Percentiles rank a stretch among this genome's conserved stretches.
Evolutionary conservation across 352 stramenopile genomes (phyloP).

Genomic region (Phytophthora macrochlamydospora): DNA sequence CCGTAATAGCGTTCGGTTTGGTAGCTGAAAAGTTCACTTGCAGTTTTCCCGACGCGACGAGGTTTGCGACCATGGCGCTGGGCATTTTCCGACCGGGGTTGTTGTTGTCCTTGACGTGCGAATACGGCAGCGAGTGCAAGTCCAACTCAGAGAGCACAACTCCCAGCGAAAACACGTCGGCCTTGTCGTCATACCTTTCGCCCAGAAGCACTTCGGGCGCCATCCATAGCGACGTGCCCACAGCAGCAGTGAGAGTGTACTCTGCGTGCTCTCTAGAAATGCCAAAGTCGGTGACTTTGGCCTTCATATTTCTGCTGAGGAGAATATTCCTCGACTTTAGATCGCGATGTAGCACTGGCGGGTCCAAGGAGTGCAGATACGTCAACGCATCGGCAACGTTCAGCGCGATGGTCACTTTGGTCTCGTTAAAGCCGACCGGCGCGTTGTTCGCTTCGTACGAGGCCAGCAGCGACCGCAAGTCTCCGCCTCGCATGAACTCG

Average conservation of each 20-base stretch:
- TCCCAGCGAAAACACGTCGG: conserved; percentile 37
- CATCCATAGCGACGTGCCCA: conserved; percentile 38
- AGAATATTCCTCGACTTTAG: conserved; percentile 76
- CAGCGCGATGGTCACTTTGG: conserved; percentile 32
- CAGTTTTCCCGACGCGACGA: conserved; percentile 47
- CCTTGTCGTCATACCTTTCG: conserved; percentile 32
- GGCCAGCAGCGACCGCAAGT: conserved; percentile 20
- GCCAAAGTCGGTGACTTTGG: conserved; percentile 63
- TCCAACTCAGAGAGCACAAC: conserved; percentile 37
- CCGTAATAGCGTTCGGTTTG: conserved; percentile 9
- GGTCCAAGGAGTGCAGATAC: conserved; percentile 36
- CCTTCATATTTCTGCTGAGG: conserved; percentile 37
- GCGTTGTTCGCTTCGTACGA: conserved; percentile 20
- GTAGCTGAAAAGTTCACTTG: conserved; percentile 34
- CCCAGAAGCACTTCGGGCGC: conserved; percentile 35
- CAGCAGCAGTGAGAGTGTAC: conserved; percentile 29
- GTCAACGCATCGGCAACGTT: conserved; percentile 30
- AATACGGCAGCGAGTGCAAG: conserved; percentile 32
- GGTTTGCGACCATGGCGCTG: conserved; percentile 43
- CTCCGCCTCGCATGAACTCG: conserved; percentile 33
- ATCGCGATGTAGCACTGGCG: conserved; percentile 53
- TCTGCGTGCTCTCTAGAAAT: conserved; percentile 29
- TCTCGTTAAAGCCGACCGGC: conserved; percentile 28
- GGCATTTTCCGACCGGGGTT: conserved; percentile 31
- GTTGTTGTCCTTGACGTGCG: conserved; percentile 18